Base-by-base conservation (phyloP, 768 basidiomycete genomes). In the Agaricus subrufescens region DNA sequence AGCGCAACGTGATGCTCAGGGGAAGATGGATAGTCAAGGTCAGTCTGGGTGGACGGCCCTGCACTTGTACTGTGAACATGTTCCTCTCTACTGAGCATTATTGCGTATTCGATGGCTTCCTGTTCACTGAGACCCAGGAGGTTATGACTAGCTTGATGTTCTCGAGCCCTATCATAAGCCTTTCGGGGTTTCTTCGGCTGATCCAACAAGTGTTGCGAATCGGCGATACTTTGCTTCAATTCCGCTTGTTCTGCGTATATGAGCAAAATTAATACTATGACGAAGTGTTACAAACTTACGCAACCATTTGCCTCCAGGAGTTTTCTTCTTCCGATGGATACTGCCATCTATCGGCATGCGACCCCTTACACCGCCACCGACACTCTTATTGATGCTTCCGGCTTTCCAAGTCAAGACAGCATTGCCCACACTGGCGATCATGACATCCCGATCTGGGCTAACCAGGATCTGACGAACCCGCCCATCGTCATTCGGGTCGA, bases 51-150 rank as follows among this genome's bases (percentile, higher is more conserved):
- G 15, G 50, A 15, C 34, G 12, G 51, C 50, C 67, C 53, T n/a
- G 57, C 57, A 31, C 52, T 58, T 29, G 62, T 56, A 54, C 45
- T 66, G 15, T 11, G 63, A 15, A 67, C 46, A 2, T 81, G 83
- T 65, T 92, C 89, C 46, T 94, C 91, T 8, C 87, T 83, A 59
- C 89, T 92, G 60, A 93, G 77, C 89, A 93, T 93, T 46, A 94
- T 66, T 0, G 85, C 77, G 61, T 94, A 94, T 63, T 91, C 87
- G 27, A 93, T 71, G 0, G 86, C 89, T 62, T 91, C 91, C 1
- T 69, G 68, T 62, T 94, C 91, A 55, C 77, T 84, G 40, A 93
- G 69, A 2, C 91, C 91, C 3, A 94, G 76, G n/a, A 70, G 68
- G 34, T 82, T 74, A 25, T 92, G 66, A 10, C 78, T 75, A 2